Percentiles rank a stretch among this genome's conserved stretches.
Evolutionary conservation across 352 stramenopile genomes (phyloP).

Genomic region (Phytophthora europaea): DNA sequence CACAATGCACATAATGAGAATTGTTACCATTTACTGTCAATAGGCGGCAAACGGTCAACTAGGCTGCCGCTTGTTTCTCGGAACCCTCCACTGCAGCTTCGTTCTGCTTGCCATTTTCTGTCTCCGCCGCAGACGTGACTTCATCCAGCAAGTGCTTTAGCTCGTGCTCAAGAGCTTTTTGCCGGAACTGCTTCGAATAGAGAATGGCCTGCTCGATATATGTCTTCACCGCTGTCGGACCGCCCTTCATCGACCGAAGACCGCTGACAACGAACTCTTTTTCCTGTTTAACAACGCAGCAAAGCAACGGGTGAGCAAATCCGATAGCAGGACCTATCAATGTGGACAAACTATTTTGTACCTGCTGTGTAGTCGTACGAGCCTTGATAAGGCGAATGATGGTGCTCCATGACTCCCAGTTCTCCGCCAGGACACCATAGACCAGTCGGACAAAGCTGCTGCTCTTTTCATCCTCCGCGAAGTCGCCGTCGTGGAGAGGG

Average conservation of each 20-base stretch:
- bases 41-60: constrained; percentile 19
- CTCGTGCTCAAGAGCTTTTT: constrained; percentile 60
- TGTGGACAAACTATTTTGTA: constrained; percentile 19
- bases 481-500: constrained; percentile 70
- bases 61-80: constrained; percentile 24
- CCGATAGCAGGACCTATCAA: not conserved
- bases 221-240: constrained; percentile 63
- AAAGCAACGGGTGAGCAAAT: not conserved
- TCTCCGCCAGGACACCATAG: constrained; percentile 85
- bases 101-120: constrained; percentile 7
- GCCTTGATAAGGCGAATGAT: constrained; percentile 85
- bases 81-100: constrained; percentile 1
- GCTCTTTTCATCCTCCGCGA: constrained; percentile 56
- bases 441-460: constrained; percentile 75
- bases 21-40: constrained; percentile 21
- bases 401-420: constrained; percentile 89
- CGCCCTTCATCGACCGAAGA: constrained; percentile 78
- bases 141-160: constrained; percentile 55
- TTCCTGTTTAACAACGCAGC: constrained; percentile 48
- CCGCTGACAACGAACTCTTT: constrained; percentile 83
- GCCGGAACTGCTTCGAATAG: constrained; percentile 77
- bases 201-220: constrained; percentile 80
- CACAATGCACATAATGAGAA: constrained; percentile 13
- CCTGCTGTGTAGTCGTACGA: constrained; percentile 75
- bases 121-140: constrained; percentile 18